Evolutionary conservation across 2,329 filamentous ascomycete species (phyloP).

Genomic region (Epichloe coenophiala): DNA sequence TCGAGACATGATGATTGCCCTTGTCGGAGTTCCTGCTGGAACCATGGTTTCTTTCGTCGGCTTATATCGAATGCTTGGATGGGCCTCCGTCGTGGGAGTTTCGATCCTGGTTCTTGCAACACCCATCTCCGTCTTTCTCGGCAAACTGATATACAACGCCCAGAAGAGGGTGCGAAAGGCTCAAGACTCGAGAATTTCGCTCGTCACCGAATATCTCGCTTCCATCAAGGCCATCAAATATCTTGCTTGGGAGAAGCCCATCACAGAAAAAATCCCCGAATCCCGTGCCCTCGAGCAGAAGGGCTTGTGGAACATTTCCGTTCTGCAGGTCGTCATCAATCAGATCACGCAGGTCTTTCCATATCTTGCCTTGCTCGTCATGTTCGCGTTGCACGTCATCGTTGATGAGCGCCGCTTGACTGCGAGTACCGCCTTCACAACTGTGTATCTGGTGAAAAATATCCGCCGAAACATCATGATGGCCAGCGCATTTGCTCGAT

Average conservation of each 20-base stretch:
- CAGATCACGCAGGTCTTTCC: slow-evolving; percentile 39
- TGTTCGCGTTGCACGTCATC: slow-evolving; percentile 38
- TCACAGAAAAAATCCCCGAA: slow-evolving; percentile 34
- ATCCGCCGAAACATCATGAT: slow-evolving; percentile 39
- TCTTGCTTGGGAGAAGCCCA: slow-evolving; percentile 44
- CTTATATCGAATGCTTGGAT: slow-evolving; percentile 41
- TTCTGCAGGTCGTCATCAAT: slow-evolving; percentile 32
- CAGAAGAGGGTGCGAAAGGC: slow-evolving; percentile 40
- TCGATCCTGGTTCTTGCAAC: slow-evolving; percentile 31
- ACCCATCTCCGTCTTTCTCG: slow-evolving; percentile 36
- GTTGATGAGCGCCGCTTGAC: slow-evolving; percentile 34
- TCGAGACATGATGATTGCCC: slow-evolving; percentile 35
- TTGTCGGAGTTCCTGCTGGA: slow-evolving; percentile 31
- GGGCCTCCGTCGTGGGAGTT: slow-evolving; percentile 40
- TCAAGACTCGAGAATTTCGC: slow-evolving; percentile 42
- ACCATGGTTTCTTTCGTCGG: slow-evolving; percentile 34
- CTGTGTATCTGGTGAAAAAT: slow-evolving; percentile 37
- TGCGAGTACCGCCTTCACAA: slow-evolving; percentile 44
- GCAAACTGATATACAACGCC: slow-evolving; percentile 33
- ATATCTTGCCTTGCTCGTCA: slow-evolving; percentile 36
- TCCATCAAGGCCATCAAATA: slow-evolving; percentile 48
- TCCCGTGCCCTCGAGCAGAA: slow-evolving; percentile 38
- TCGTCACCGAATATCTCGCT: slow-evolving; percentile 42
- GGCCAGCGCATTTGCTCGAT: slow-evolving; percentile 28
- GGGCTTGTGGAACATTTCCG: slow-evolving; percentile 37